Evolutionary conservation across 257 asterid species (phyloP), one percentile per base, ranked within the genome.

Genomic region (Lycium barbarum): DNA sequence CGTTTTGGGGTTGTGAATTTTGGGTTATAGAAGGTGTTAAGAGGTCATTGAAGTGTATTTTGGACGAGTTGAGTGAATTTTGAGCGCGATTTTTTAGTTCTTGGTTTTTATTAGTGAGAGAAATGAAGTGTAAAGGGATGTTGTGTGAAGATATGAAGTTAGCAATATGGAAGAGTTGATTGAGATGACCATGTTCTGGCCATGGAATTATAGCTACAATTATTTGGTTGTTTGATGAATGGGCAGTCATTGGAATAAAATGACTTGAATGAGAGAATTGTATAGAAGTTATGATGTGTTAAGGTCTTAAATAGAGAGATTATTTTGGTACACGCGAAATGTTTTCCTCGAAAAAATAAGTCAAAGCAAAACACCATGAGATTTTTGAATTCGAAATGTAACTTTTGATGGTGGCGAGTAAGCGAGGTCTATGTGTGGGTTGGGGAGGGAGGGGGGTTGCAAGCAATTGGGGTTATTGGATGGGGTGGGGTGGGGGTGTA

Each of bases 181-280:
- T 76, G 45, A 49, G 45, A 49, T 76, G 81, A 5, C 63, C 81
- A 76, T 76, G 45, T 74, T 74, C 62, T 20, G 81, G 81, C 62
- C 45, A 74, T 74, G 81, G 81, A 22, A 74, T 22, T 47, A 49
- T 38, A 51, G 81, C 81, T 13, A 74, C 81, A 6, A 14, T 49
- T 22, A 76, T 14, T 49, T 74, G 11, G 11, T n/a, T 72, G 14
- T 43, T 38, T 15, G 53, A 68, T 70, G 79, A 70, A 47, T 74
- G 12, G 61, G 81, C 12, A 13, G 47, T n/a, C 63, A 76, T 76
- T 76, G 81, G 8, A 76, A 14, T 22, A 22, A 20, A 45, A 73
- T n/a, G 2, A 33, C 10, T 65, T 65, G 79, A 71, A 70, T 3
- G 33, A 9, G 79, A 14, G 57, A 71, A 0, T 45, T 72, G 80